Evolutionary conservation across 1,284 basidiomycete species (phyloP).

Genomic region (Thelephora terrestris): DNA sequence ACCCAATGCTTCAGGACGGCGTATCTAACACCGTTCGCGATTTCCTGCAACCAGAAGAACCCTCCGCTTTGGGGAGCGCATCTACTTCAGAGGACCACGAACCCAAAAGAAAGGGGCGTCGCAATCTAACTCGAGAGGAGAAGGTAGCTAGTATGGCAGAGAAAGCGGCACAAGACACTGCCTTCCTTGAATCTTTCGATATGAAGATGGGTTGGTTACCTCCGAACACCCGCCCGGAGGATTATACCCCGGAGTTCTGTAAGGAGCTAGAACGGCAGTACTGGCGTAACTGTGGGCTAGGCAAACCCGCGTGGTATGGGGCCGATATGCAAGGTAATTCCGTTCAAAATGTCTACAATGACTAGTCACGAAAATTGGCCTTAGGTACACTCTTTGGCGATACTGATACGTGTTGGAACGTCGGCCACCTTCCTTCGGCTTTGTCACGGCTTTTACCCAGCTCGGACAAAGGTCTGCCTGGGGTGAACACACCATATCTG

Average conservation of each 20-base stretch:
- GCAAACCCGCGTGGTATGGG: conserved; percentile 90
- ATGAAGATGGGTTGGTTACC: conserved; percentile 73
- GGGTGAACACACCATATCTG: conserved; percentile 95
- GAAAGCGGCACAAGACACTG: conserved; percentile 42
- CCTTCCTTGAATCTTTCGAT: conserved; percentile 64
- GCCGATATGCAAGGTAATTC: conserved; percentile 81
- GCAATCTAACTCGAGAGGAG: conserved; percentile 33
- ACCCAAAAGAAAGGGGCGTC: conserved; percentile 33
- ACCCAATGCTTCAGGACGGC: too few species aligned
- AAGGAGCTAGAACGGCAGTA: conserved; percentile 82
- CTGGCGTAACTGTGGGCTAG: conserved; percentile 87
- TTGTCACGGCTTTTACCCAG: conserved; percentile 72
- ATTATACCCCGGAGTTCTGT: conserved; percentile 84
- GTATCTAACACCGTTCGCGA: too few species aligned
- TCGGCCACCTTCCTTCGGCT: conserved; percentile 81
- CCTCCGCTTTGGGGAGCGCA: too few species aligned
- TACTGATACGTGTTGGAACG: conserved; percentile 83
- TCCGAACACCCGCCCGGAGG: conserved; percentile 49
- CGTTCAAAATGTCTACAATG: neutral
- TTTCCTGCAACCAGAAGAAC: too few species aligned
- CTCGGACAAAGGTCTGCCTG: conserved; percentile 68
- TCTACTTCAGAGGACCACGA: conserved; percentile 23
- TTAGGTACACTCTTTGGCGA: conserved; percentile 81
- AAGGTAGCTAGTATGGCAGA: conserved; percentile 45
- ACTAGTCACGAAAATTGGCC: neutral